Base-by-base conservation (phyloP, 176 grass and related monocot species). In the Avena insularis region DNA sequence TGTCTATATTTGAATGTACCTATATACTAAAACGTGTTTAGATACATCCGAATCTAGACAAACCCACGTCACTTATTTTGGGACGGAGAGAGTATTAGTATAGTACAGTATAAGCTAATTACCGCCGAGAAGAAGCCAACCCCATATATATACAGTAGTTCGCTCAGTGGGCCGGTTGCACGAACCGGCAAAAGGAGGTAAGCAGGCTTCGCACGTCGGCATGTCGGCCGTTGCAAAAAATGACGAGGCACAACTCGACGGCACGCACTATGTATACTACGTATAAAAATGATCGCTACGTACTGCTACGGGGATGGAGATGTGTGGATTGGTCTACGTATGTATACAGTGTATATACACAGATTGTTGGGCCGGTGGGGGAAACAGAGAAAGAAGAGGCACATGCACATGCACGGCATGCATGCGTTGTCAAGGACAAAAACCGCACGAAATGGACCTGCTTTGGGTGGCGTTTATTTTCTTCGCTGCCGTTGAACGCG, bases 381-480 rank as follows among this genome's bases (percentile, higher is more conserved):
- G 79, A 67, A 84, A 80, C 56, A 43, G 0, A 6, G 40, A 19
- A 82, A 67, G 47, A 64, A 2, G 27, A 9, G 27, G 15, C 72
- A 66, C 63, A 66, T 66, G 63, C 40, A 43, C 40, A 43, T 43
- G 40, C 40, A 40, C 38, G 40, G 6, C 40, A 43, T 43, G 27
- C 72, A 67, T 87, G 81, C 57, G 49, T 38, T 79, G 73, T 87
- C 75, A 58, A 23, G 63, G 17, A 82, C 75, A 63, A 84, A 90
- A 91, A 36, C 35, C 51, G 27, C 27, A 84, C 67, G 81, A 67
- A 75, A 84, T 68, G 19, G 46, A 51, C 75, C 14, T 9, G 0
- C 66, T 10, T 9, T 1, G 23, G 2, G 19, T 40, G 9, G 9
- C 9, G 9, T 33, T 48, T 14, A 11, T 17, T 43, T 45, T 15